A percentile compares a stretch with the other conserved stretches of the same genome.
These are phyloP conservation scores for Colletotrichum sp. DNA, from an alignment of 2,329 filamentous ascomycete genomes.

Conservation along the genomic window DNA sequence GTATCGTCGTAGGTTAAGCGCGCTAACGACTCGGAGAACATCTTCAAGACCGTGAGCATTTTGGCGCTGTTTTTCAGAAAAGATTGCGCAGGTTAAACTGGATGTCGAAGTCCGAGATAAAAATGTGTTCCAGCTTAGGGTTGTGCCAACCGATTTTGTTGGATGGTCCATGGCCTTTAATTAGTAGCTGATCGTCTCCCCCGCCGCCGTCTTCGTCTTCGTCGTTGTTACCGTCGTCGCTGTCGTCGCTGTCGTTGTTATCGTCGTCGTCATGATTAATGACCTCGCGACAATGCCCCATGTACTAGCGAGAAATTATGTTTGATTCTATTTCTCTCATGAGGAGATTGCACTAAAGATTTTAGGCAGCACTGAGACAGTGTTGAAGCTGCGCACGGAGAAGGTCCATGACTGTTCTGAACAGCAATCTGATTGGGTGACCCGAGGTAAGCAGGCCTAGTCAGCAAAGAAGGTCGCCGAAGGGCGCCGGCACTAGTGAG, in stretches of 20 bases:
- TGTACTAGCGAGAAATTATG: not conserved
- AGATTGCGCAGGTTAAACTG: not conserved
- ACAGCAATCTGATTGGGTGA: not conserved
- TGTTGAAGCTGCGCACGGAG: not conserved
- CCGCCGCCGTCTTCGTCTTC: not conserved
- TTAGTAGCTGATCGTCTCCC: not conserved
- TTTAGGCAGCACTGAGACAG: not conserved
- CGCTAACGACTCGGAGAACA: not conserved
- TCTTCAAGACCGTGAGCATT: not conserved
- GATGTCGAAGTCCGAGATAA: not conserved
- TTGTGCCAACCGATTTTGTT: not conserved
- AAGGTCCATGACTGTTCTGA: not conserved
- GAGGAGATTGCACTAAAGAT: not conserved
- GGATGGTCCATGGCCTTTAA: not conserved
- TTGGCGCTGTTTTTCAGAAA: not conserved
- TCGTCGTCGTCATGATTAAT: not conserved
- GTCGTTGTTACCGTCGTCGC: not conserved
- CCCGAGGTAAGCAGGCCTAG: not conserved
- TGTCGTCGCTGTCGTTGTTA: too few relatives aligned
- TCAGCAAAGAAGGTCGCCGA: not conserved
- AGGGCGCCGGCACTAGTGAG: not conserved
- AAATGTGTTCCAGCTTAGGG: not conserved
- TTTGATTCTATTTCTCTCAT: not conserved
- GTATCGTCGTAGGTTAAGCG: not conserved
- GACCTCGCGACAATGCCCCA: not conserved